These are phyloP conservation scores for Sugiyamaella americana DNA, from an alignment of 805 yeast genomes.

Conservation along the genomic window DNA sequence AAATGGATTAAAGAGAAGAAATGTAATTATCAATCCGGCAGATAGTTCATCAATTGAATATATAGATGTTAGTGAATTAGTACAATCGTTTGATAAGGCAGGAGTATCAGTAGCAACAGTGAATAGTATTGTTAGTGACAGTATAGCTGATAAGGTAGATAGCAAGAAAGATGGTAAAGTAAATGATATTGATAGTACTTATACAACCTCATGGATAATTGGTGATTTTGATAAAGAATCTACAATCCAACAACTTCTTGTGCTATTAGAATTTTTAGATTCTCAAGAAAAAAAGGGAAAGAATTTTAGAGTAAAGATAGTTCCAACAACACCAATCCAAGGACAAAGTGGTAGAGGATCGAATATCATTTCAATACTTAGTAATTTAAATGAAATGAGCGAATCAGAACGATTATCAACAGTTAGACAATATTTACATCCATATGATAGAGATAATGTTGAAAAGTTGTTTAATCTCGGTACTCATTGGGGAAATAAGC, in stretches of 20 bases:
- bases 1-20: conserved; percentile 40
- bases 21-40: conserved; percentile 48
- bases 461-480: not conserved
- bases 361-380: not conserved
- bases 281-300: not conserved
- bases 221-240: conserved; percentile 46
- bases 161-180: too few relatives aligned
- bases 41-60: not conserved
- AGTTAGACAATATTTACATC: not conserved
- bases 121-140: not conserved
- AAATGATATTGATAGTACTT: not conserved
- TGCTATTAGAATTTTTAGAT: conserved; percentile 28
- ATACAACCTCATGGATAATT: conserved; percentile 43
- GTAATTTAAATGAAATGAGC: not conserved
- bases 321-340: not conserved
- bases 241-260: conserved; percentile 41
- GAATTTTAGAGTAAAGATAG: not conserved
- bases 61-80: not conserved
- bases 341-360: not conserved
- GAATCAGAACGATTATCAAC: not conserved
- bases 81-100: not conserved
- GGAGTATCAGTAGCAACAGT: not conserved
- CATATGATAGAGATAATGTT: not conserved
- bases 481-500: not conserved
- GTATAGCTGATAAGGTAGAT: too few relatives aligned